A percentile compares a stretch with the other conserved stretches of the same genome.
phyloP scores from a whole-genome alignment of 805 yeast species.

The Blastobotrys chiropterorum region DNA sequence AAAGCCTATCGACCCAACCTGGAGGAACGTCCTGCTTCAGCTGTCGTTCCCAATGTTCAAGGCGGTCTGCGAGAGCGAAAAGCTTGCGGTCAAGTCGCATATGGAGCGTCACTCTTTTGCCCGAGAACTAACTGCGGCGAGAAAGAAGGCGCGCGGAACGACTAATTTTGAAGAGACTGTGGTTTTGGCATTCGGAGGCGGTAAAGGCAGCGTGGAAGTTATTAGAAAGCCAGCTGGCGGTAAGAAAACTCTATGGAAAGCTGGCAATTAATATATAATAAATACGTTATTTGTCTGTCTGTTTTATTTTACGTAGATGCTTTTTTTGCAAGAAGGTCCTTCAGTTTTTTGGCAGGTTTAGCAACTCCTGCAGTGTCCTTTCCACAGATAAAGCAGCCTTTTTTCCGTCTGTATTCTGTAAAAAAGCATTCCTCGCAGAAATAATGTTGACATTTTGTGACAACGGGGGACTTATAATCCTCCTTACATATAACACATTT shows the following conservation, averaged over 20 bases:
- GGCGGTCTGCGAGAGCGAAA: conserved; percentile 25
- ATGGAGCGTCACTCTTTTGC: conserved; percentile 31
- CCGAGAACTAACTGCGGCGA: conserved; percentile 22
- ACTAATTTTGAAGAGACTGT: conserved; percentile 28
- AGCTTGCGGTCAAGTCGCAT: conserved; percentile 20
- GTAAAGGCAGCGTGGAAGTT: conserved; percentile 29
- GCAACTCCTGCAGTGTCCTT: conserved; percentile 56
- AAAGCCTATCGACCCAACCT: conserved; percentile 13
- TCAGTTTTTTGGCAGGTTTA: conserved; percentile 39
- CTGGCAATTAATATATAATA: conserved; percentile 3
- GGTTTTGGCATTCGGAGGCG: conserved; percentile 33
- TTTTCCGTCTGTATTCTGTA: conserved; percentile 36
- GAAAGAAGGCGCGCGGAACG: conserved; percentile 16
- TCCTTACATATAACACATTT: conserved; percentile 56
- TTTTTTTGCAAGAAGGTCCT: conserved; percentile 4
- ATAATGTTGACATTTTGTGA: conserved; percentile 55
- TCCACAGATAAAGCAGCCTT: conserved; percentile 53
- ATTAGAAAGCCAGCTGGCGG: conserved; percentile 20
- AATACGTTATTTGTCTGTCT: neutral
- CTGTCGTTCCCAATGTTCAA: conserved; percentile 29
- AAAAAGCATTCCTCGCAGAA: conserved; percentile 61
- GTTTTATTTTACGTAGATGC: neutral
- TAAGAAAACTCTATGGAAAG: conserved; percentile 23
- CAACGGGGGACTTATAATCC: conserved; percentile 50
- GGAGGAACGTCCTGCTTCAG: conserved; percentile 16